Percentiles rank a stretch among this genome's conserved stretches.
These are phyloP conservation scores for Pseudovirgaria hyperparasitica DNA, from an alignment of 2,329 filamentous ascomycete genomes.

Conservation along the genomic window DNA sequence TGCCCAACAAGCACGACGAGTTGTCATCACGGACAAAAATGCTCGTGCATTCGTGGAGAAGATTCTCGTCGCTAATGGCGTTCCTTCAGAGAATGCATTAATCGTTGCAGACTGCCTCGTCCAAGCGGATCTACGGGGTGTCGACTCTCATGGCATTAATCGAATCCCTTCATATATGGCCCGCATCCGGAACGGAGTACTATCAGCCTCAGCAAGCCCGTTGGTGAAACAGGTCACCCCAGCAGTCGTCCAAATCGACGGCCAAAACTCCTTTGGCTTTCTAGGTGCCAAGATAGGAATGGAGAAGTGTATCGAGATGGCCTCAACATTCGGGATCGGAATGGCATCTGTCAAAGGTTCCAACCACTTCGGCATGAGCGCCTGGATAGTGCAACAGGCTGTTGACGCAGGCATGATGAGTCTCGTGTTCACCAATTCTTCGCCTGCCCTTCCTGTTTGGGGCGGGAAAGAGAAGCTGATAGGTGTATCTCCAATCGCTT, in stretches of 20 bases:
- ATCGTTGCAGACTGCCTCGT: slow-evolving; percentile 58
- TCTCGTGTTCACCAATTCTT: slow-evolving; percentile 48
- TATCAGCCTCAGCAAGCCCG: slow-evolving; percentile 49
- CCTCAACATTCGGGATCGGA: slow-evolving; percentile 54
- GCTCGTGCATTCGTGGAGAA: slow-evolving; percentile 35
- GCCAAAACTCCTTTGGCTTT: slow-evolving; percentile 63
- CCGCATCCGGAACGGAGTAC: slow-evolving; percentile 56
- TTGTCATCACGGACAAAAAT: slow-evolving; percentile 11
- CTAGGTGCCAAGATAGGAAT: slow-evolving; percentile 56
- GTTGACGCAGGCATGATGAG: slow-evolving; percentile 54
- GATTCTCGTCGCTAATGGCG: slow-evolving; percentile 49
- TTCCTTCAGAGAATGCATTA: slow-evolving; percentile 43
- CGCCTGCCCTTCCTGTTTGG: slow-evolving; percentile 58
- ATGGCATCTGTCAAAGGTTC: slow-evolving; percentile 64
- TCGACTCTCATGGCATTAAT: slow-evolving; percentile 70
- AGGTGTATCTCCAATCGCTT: slow-evolving; percentile 63
- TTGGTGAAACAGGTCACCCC: slow-evolving; percentile 51
- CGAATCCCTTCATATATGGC: slow-evolving; percentile 67
- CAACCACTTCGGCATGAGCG: slow-evolving; percentile 76
- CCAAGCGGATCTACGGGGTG: slow-evolving; percentile 62
- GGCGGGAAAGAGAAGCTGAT: slow-evolving; percentile 56
- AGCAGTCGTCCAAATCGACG: slow-evolving; percentile 56
- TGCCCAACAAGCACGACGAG: too few relatives aligned
- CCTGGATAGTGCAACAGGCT: slow-evolving; percentile 68
- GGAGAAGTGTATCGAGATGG: slow-evolving; percentile 53